phyloP scores from a whole-genome alignment of 2,329 filamentous ascomycete genomes.

The Colletotrichum noveboracense region DNA sequence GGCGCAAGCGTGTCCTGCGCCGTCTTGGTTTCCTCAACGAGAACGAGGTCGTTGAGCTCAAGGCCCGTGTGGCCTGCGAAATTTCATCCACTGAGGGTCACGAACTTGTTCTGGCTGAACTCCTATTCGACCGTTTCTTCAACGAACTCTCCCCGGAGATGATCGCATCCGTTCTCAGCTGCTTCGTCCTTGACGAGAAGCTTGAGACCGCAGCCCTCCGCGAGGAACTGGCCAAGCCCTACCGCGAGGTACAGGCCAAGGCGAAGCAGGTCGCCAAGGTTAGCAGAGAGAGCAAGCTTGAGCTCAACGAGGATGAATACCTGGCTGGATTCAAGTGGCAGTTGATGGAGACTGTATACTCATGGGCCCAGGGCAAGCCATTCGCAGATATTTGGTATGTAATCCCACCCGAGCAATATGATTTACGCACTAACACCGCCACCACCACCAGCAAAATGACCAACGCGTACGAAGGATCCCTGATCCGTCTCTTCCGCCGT shows the following conservation, averaged over 20 bases:
- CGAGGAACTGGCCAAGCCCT: constrained; percentile 87
- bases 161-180: constrained; percentile 84
- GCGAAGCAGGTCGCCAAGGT: constrained; percentile 91
- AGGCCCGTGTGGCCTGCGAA: constrained; percentile 96
- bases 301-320: constrained; percentile 95
- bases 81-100: constrained; percentile 92
- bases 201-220: constrained; percentile 77
- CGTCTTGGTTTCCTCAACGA: constrained; percentile 97
- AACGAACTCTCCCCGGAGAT: constrained; percentile 91
- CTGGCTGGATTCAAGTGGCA: constrained; percentile 89
- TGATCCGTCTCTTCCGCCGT: constrained; percentile 95
- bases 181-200: constrained; percentile 98
- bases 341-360: constrained; percentile 94
- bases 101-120: constrained; percentile 88
- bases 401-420: background rate
- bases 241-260: constrained; percentile 84
- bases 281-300: constrained; percentile 90
- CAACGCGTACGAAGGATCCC: constrained; percentile 93
- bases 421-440: background rate
- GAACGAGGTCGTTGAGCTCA: constrained; percentile 92
- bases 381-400: constrained; percentile 96
- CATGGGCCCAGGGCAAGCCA: constrained; percentile 88
- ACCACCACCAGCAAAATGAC: constrained; percentile 88
- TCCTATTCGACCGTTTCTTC: constrained; percentile 97
- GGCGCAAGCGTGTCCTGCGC: constrained; percentile 91